phyloP scores from a whole-genome alignment of 2,329 filamentous ascomycete genomes.

The Sarocladium brachiariae region DNA sequence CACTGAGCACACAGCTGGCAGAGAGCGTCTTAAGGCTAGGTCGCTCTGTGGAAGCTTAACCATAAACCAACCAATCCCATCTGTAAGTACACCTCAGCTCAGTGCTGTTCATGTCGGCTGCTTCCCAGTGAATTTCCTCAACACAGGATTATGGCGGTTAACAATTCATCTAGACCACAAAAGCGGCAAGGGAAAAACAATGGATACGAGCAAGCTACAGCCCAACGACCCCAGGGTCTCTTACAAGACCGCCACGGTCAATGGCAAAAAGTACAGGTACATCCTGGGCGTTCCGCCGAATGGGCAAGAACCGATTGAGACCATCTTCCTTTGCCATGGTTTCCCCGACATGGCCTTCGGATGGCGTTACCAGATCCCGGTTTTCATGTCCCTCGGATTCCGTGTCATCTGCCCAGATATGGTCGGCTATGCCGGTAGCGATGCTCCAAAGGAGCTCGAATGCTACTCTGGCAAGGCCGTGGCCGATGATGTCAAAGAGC shows the following conservation, averaged over 20 bases:
- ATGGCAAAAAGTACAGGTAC: slow-evolving; percentile 65
- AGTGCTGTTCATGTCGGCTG: no score
- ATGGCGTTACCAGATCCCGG: slow-evolving; percentile 85
- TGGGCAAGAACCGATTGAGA: slow-evolving; percentile 32
- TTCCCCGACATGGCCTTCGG: slow-evolving; percentile 78
- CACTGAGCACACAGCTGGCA: no score
- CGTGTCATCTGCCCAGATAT: slow-evolving; percentile 80
- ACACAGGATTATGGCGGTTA: not conserved
- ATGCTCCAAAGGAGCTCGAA: slow-evolving; percentile 52
- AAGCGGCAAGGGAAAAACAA: slow-evolving; percentile 21
- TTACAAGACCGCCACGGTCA: slow-evolving; percentile 55
- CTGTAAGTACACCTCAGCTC: no score
- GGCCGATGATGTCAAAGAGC: slow-evolving; percentile 65
- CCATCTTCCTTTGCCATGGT: slow-evolving; percentile 59
- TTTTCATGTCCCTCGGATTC: slow-evolving; percentile 63
- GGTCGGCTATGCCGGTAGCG: slow-evolving; percentile 78
- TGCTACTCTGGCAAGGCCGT: slow-evolving; percentile 68
- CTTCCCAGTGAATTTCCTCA: not conserved
- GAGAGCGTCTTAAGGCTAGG: no score
- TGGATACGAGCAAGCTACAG: slow-evolving; percentile 56
- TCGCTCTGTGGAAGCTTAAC: no score
- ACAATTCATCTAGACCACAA: not conserved
- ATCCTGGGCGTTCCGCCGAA: slow-evolving; percentile 45
- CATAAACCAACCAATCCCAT: no score
- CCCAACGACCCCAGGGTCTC: slow-evolving; percentile 60